These are phyloP conservation scores for Rhizopogon vesiculosus DNA, from an alignment of 768 basidiomycete genomes.

Conservation along the genomic window DNA sequence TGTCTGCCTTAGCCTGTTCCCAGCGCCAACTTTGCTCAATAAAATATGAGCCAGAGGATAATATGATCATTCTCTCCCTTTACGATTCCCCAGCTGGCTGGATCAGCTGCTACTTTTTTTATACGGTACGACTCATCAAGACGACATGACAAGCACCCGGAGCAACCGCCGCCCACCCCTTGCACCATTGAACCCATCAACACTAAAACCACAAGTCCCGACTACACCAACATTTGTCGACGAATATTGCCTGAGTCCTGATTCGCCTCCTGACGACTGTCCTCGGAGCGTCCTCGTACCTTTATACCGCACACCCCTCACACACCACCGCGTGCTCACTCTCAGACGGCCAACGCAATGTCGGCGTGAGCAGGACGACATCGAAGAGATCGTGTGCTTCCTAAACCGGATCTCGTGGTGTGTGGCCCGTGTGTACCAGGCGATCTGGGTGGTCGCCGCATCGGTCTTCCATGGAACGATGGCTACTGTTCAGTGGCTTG, in stretches of 20 bases:
- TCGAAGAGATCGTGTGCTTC: slow-evolving; percentile 43
- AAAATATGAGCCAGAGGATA: background rate
- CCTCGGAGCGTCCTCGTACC: background rate
- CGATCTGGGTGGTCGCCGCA: background rate
- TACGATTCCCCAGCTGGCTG: slow-evolving; percentile 2
- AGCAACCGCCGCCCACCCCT: background rate
- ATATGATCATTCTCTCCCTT: background rate
- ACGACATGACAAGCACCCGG: background rate
- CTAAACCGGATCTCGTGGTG: slow-evolving; percentile 35
- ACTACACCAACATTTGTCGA: background rate
- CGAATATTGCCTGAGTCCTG: background rate
- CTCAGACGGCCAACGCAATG: background rate
- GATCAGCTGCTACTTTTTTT: background rate
- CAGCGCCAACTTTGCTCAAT: slow-evolving; percentile 1
- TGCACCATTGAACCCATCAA: background rate
- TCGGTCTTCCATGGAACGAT: background rate
- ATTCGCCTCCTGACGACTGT: background rate
- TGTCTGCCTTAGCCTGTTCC: slow-evolving; percentile 1
- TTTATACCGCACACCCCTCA: background rate
- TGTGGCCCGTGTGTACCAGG: background rate
- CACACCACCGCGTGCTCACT: background rate
- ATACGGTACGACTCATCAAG: background rate
- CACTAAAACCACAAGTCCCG: background rate
- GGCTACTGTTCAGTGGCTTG: background rate
- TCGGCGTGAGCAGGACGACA: slow-evolving; percentile 1